phyloP scores from a whole-genome alignment of 306 rosid species.

The Notholithocarpus densiflorus region DNA sequence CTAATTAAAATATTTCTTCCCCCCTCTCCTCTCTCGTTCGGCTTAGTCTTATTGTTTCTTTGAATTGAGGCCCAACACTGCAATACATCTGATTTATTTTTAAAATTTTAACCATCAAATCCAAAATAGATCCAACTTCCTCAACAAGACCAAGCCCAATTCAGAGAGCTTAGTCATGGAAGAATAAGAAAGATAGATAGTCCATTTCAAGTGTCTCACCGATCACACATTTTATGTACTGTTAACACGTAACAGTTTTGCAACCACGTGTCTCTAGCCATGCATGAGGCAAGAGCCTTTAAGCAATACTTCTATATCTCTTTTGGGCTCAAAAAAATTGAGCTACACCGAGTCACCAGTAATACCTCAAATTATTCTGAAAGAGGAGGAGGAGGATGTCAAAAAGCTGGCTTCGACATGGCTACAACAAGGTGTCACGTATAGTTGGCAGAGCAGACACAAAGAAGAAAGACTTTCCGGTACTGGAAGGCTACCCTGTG shows the following conservation, averaged over 20 bases:
- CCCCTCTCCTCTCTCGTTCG: too few relatives aligned
- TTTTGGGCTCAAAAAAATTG: neutral
- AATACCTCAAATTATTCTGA: neutral
- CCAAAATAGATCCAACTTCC: too few relatives aligned
- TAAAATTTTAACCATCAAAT: too few relatives aligned
- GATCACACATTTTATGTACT: neutral
- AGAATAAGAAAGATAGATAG: too few relatives aligned
- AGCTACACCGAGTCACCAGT: neutral
- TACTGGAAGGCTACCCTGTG: slow-evolving; percentile 29
- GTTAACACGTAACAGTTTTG: neutral
- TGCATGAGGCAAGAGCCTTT: neutral
- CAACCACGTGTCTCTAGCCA: neutral
- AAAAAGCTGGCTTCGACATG: slow-evolving; percentile 26
- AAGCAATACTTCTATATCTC: too few relatives aligned
- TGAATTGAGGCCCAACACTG: too few relatives aligned
- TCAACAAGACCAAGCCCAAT: neutral
- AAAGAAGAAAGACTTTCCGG: slow-evolving; percentile 19
- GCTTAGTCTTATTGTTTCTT: too few relatives aligned
- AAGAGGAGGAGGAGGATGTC: slow-evolving; percentile 10
- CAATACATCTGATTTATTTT: too few relatives aligned
- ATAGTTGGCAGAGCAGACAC: slow-evolving; percentile 14
- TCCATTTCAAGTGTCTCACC: neutral
- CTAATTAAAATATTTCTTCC: too few relatives aligned
- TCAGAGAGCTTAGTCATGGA: neutral
- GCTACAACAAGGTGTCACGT: slow-evolving; percentile 22